Evolutionary conservation across 2,329 filamentous ascomycete genomes (phyloP), one percentile per base, ranked within the genome.

Genomic region (Diaporthe vexans): DNA sequence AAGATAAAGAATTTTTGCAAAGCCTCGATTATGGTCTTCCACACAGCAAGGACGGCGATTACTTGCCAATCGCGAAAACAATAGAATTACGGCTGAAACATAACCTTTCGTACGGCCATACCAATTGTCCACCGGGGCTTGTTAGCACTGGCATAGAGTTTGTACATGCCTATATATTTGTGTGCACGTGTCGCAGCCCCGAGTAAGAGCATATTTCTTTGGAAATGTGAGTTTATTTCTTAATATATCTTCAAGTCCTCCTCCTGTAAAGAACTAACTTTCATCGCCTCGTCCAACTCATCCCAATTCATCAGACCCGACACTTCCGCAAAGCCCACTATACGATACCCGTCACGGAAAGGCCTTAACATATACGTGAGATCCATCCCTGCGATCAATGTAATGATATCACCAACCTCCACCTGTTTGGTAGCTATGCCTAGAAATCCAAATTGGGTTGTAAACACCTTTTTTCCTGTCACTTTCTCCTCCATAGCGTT

Each of bases 241-340:
- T 4, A 63, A 19, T 63, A 63, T 8, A 63, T 63, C 40, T 63
- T 63, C 19, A 63, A 11, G 24, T 29, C 10, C 59, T 63, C 59
- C 40, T 63, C 59, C 2, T n/a, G 37, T 15, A 63, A 48, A 13
- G 26, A n/a, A 33, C 26, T 3, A 29, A 15, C 59, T 40, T 9
- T 1, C 19, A 63, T 63, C 5, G 40, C 59, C 19, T 48, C 17
- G 4, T 48, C 59, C n/a, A 65, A n/a, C 19, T 65, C 17, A 19
- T 48, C 59, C 59, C 59, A 65, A 6, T 65, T 9, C 59, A 65
- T 65, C 59, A 65, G 40, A 17, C 26, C 26, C 9, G 59, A 48
- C 26, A 65, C 24, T 2, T 35, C 21, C n/a, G 59, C 59, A 35
- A 65, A 33, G 40, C 59, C 59, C 26, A 65, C 59, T 10, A 65